Evolutionary conservation across 2,329 filamentous ascomycete genomes (phyloP).

Genomic region (Cadophora luteo-olivacea): DNA sequence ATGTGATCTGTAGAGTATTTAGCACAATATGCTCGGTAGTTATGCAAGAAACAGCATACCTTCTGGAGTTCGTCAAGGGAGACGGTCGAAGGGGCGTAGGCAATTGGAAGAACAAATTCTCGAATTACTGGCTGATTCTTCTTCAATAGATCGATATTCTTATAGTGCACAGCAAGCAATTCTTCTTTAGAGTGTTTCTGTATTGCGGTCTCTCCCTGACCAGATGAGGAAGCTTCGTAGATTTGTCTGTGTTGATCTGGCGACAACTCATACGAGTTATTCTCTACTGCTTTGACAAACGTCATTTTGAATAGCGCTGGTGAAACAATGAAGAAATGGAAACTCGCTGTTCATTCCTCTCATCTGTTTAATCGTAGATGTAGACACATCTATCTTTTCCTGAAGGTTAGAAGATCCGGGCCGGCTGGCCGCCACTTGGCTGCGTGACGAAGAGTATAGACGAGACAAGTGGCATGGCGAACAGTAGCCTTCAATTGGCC

Average conservation of each 20-base stretch:
- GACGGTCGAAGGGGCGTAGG: not conserved
- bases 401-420: not conserved
- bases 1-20: slow-evolving; percentile 24
- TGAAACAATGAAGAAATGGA: not conserved
- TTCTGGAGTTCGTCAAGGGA: not conserved
- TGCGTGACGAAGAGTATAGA: slow-evolving; percentile 17
- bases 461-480: slow-evolving; percentile 16
- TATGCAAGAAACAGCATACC: not conserved
- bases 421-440: slow-evolving; percentile 10
- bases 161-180: slow-evolving; percentile 20
- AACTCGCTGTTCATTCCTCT: not conserved
- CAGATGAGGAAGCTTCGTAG: slow-evolving; percentile 20
- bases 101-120: slow-evolving; percentile 21
- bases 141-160: slow-evolving; percentile 20
- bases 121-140: not conserved
- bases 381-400: slow-evolving; percentile 6
- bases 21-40: not conserved
- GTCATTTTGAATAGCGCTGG: slow-evolving; percentile 19
- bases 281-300: not conserved
- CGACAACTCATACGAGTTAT: slow-evolving; percentile 27
- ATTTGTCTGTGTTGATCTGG: slow-evolving; percentile 20
- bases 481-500: slow-evolving; percentile 8
- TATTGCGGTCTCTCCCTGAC: slow-evolving; percentile 13
- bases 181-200: slow-evolving; percentile 23
- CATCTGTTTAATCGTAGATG: not conserved